Conservation (phyloP, 2,329 filamentous ascomycete genomes). For the Nectriaceae sp. region DNA sequence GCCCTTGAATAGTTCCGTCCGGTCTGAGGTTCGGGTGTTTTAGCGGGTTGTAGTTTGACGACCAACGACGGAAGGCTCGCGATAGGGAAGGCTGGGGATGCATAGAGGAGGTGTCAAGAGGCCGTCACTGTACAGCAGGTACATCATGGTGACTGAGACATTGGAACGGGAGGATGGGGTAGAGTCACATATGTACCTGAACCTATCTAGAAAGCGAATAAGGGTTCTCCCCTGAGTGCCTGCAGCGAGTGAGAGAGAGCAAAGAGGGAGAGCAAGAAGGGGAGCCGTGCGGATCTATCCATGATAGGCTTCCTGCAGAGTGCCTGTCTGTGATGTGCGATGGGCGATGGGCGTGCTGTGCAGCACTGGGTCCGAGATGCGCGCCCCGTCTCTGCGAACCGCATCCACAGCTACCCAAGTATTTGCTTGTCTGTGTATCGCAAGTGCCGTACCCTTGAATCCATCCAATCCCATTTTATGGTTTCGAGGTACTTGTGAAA, state of each 20-base stretch:
- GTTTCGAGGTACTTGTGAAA: too few relatives aligned
- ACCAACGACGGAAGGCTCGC: not conserved
- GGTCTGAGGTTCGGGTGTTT: not conserved
- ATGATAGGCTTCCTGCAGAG: slow-evolving; percentile 15
- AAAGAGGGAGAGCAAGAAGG: too few relatives aligned
- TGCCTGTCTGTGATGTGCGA: slow-evolving; percentile 8
- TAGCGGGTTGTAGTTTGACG: not conserved
- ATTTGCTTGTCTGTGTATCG: not conserved
- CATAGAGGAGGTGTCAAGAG: too few relatives aligned
- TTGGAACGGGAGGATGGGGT: too few relatives aligned
- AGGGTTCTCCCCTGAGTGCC: too few relatives aligned
- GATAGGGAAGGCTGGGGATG: too few relatives aligned
- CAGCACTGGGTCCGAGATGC: slow-evolving; percentile 14
- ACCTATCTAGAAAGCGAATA: too few relatives aligned
- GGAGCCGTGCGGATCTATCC: slow-evolving; percentile 21
- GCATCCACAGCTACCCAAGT: slow-evolving; percentile 23
- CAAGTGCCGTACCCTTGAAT: not conserved
- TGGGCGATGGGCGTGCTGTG: slow-evolving; percentile 19
- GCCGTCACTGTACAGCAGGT: too few relatives aligned
- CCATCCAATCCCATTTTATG: slow-evolving; percentile 1
- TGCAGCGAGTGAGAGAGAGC: too few relatives aligned
- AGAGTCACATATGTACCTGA: too few relatives aligned
- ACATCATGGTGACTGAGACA: too few relatives aligned
- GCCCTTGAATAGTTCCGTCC: not conserved
- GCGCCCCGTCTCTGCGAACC: slow-evolving; percentile 15